Evolutionary conservation across 2,329 filamentous ascomycete genomes (phyloP).

Genomic region (Fusarium heterosporum): DNA sequence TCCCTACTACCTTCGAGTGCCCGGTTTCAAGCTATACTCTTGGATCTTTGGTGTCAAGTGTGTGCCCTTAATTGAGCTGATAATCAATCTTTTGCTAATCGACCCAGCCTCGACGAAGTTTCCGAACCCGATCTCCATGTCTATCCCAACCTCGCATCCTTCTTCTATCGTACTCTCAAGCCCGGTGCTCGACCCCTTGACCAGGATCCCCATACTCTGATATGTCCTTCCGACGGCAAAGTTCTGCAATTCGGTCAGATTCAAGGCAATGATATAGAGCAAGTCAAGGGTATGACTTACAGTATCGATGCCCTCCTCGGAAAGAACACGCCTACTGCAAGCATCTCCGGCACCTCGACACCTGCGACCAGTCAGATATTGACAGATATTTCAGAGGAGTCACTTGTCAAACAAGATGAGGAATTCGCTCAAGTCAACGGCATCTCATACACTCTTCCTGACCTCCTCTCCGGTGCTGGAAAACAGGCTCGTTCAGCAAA

Average conservation of each 20-base stretch:
- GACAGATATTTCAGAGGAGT: constrained; percentile 61
- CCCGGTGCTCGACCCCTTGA: constrained; percentile 88
- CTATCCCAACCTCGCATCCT: constrained; percentile 93
- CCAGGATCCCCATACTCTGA: constrained; percentile 79
- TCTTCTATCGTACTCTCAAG: constrained; percentile 97
- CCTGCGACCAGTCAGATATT: constrained; percentile 41
- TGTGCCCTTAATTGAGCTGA: constrained; percentile 34
- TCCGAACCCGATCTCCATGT: constrained; percentile 87
- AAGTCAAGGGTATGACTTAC: constrained; percentile 99
- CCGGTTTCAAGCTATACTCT: constrained; percentile 91
- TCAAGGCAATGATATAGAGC: constrained; percentile 93
- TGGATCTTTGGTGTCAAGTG: constrained; percentile 90
- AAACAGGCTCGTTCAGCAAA: constrained; percentile 62
- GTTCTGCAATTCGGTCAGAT: constrained; percentile 94
- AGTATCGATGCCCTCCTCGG: constrained; percentile 93
- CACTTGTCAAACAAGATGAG: constrained; percentile 81
- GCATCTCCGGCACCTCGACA: constrained; percentile 59
- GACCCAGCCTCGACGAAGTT: constrained; percentile 80
- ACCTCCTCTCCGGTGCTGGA: constrained; percentile 81
- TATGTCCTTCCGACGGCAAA: constrained; percentile 91
- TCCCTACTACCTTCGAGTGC: constrained; percentile 86
- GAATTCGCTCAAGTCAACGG: constrained; percentile 96
- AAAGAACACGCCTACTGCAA: constrained; percentile 67
- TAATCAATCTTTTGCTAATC: constrained; percentile 39
- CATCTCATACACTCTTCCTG: constrained; percentile 92